Conservation (phyloP, 345 rosid genomes). For the Clausena lansium region DNA sequence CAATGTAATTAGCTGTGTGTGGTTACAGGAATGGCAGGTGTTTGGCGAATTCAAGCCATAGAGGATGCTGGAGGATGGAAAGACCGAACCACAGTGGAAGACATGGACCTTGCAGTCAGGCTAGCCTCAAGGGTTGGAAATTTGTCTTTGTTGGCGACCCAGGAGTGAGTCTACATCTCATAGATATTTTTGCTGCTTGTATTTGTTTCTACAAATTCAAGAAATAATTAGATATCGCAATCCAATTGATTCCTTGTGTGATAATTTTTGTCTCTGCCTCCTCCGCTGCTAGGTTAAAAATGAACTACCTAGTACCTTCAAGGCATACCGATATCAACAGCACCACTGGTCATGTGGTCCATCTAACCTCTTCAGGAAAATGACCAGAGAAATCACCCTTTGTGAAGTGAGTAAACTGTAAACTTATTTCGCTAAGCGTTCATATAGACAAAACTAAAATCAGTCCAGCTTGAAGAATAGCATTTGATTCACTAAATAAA, state of each 20-base stretch:
- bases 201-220: neutral
- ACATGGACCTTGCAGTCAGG: conserved; percentile 64
- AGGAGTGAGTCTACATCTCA: conserved; percentile 19
- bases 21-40: conserved; percentile 48
- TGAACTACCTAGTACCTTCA: conserved; percentile 64
- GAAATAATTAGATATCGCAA: neutral
- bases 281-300: conserved; percentile 34
- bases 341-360: conserved; percentile 66
- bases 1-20: neutral
- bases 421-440: neutral
- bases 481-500: neutral
- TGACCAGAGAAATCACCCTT: conserved; percentile 45
- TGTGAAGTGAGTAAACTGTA: conserved; percentile 29
- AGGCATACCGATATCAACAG: conserved; percentile 49
- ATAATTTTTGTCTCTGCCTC: neutral
- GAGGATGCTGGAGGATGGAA: conserved; percentile 62
- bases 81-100: conserved; percentile 58
- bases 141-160: conserved; percentile 43
- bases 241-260: no score
- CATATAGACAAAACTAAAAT: neutral
- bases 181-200: neutral
- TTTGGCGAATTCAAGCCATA: conserved; percentile 51
- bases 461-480: neutral
- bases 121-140: conserved; percentile 60
- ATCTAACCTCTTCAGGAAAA: conserved; percentile 54